Conservation (phyloP, 116 monocot species). For the Zostera marina region DNA sequence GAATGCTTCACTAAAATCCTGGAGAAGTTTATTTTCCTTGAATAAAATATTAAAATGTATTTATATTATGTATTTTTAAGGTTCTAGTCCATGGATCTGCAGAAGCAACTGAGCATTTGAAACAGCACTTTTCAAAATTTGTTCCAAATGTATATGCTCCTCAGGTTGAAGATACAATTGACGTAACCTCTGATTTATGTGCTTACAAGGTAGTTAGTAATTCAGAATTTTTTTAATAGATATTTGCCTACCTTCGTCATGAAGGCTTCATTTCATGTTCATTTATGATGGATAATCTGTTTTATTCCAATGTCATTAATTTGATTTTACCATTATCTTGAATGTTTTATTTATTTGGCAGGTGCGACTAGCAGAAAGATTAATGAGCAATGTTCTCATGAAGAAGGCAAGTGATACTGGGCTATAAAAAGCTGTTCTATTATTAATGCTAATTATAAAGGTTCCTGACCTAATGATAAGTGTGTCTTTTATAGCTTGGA, state of each 20-base stretch:
- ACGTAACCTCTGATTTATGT: conserved; percentile 93
- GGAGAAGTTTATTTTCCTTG: not conserved
- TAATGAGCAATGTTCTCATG: conserved; percentile 91
- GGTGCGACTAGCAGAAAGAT: conserved; percentile 93
- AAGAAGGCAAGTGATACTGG: conserved; percentile 53
- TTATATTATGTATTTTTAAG: conserved; percentile 14
- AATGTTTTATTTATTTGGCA: conserved; percentile 8
- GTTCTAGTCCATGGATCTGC: conserved; percentile 94
- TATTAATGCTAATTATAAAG: too few species aligned
- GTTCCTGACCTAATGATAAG: not conserved
- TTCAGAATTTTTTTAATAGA: too few species aligned
- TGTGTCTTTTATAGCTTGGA: conserved; percentile 42
- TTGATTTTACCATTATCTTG: not conserved
- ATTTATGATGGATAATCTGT: not conserved
- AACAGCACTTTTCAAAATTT: conserved; percentile 69
- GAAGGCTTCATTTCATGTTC: too few species aligned
- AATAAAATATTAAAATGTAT: not conserved
- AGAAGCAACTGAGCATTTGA: conserved; percentile 95
- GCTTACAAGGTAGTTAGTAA: conserved; percentile 72
- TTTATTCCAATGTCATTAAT: not conserved
- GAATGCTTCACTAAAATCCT: not conserved
- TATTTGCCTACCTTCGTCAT: too few species aligned
- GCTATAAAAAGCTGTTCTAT: not conserved
- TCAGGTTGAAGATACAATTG: conserved; percentile 82
- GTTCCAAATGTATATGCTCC: conserved; percentile 94